Evolutionary conservation across 257 asterid genomes (phyloP).

Genomic region (Rauvolfia tetraphylla): DNA sequence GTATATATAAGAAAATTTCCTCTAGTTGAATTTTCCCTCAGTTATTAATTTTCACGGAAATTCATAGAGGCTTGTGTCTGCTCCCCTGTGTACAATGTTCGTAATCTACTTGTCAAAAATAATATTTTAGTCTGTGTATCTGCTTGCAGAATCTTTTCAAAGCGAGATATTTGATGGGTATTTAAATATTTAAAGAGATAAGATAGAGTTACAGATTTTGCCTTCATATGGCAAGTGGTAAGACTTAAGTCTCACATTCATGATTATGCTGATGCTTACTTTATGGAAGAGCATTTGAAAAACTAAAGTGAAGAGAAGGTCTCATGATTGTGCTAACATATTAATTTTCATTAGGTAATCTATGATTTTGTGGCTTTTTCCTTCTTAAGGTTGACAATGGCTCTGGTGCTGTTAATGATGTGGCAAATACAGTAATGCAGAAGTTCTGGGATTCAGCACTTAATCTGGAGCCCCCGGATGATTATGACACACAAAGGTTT

Average conservation of each 20-base stretch:
- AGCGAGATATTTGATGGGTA: not conserved
- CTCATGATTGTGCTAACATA: not conserved
- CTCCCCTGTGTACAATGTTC: not conserved
- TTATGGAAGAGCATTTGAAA: not conserved
- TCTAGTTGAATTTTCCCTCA: not conserved
- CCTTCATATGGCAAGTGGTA: not conserved
- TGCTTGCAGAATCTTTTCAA: not conserved
- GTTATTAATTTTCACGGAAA: not conserved
- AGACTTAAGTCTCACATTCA: no score
- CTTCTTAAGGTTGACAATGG: constrained; percentile 69
- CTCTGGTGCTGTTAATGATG: constrained; percentile 67
- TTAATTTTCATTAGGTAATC: not conserved
- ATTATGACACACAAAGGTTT: constrained; percentile 76
- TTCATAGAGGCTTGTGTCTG: not conserved
- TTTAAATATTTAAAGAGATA: not conserved
- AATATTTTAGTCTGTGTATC: not conserved
- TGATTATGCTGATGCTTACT: not conserved
- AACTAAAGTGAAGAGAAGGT: not conserved
- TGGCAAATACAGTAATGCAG: constrained; percentile 81
- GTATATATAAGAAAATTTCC: not conserved
- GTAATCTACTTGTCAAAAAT: not conserved
- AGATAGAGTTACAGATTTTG: not conserved
- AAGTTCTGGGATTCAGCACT: constrained; percentile 98
- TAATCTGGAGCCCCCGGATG: constrained; percentile 77
- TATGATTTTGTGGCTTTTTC: not conserved